Evolutionary conservation across 2,329 filamentous ascomycete genomes (phyloP).

Genomic region (Leptographium procerum): DNA sequence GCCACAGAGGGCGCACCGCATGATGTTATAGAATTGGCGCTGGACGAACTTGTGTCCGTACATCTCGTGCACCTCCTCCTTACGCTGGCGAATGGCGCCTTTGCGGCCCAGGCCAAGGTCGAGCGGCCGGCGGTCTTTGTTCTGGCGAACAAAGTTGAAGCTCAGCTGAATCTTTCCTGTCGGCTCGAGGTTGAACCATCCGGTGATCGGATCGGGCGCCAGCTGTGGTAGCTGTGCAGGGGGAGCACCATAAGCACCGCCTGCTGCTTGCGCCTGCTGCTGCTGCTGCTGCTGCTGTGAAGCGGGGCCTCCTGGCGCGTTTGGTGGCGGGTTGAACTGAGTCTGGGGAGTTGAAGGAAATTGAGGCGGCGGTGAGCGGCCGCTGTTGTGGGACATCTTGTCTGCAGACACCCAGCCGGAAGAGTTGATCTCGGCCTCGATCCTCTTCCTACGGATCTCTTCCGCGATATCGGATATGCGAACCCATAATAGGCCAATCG

Average conservation of each 20-base stretch:
- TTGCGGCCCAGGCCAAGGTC: constrained; percentile 88
- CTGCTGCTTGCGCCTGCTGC: constrained; percentile 11
- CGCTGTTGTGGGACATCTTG: constrained; percentile 58
- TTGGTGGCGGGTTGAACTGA: constrained; percentile 33
- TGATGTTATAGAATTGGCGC: constrained; percentile 99
- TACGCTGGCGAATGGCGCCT: constrained; percentile 91
- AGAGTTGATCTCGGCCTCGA: constrained; percentile 88
- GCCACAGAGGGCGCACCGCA: constrained; percentile 95
- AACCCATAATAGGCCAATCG: constrained; percentile 92
- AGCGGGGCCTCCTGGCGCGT: constrained; percentile 23
- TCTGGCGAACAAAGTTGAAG: constrained; percentile 85
- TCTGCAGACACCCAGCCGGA: constrained; percentile 97
- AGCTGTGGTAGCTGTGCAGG: constrained; percentile 31
- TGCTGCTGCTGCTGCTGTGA: constrained; percentile 13
- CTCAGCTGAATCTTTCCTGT: constrained; percentile 85
- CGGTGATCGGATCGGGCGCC: constrained; percentile 60
- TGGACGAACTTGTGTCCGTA: constrained; percentile 98
- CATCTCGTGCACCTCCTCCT: constrained; percentile 97
- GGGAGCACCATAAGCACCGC: constrained; percentile 13
- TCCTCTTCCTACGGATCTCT: constrained; percentile 93
- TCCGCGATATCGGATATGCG: constrained; percentile 94
- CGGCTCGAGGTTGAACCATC: constrained; percentile 95
- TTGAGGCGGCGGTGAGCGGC: constrained; percentile 36
- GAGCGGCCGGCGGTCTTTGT: constrained; percentile 68
- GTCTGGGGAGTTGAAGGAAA: constrained; percentile 45